Base-by-base conservation (phyloP, 2,329 filamentous ascomycete genomes). In the Dothistroma septosporum region DNA sequence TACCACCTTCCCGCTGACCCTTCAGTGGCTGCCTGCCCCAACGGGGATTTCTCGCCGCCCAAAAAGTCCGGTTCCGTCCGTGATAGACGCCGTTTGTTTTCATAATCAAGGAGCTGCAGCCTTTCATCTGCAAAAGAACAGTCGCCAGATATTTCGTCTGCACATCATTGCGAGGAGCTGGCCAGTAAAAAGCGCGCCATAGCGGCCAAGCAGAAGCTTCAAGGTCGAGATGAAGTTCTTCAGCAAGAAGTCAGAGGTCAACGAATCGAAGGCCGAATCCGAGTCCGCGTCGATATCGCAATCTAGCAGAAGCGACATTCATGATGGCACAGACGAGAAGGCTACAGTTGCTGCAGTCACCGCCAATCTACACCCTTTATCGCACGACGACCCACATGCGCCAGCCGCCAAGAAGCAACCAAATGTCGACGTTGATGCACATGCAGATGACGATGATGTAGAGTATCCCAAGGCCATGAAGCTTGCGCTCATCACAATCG, bases 401-500 rank as follows among this genome's bases (percentile, higher is more conserved):
- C 41, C 14, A 19, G 41, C 41, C 12, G 41, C 41, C 24, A 14
- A 31, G 47, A 50, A 50, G 47, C 47, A 24, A 50, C 22, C 47
- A 10, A 62, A 61, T 19, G 54, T 47, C 32, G 66, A 67, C 14
- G 64, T 58, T 22, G 64, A 67, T 37, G 57, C 61, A 31, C 41
- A 58, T 31, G 56, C 57, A 48, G 61, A 64, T 5, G 72, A 75
- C 3, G 66, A 72, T 24, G 67, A 70, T 8, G 62, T 60, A 12
- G 69, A 73, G n/a, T 77, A 77, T 47, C 76, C 76, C 1, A 71
- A 68, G 19, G 55, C 61, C 1, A 66, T 66, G 59, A 71, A 74
- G 60, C 68, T 76, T 21, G 59, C 60, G 0, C 62, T 75, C 21
- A 76, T 76, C 64, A 72, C 72, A 14, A 68, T 72, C 28, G 75